These are phyloP conservation scores for Ogataea nakhonphanomensis DNA, from an alignment of 805 yeast genomes.

Conservation along the genomic window DNA sequence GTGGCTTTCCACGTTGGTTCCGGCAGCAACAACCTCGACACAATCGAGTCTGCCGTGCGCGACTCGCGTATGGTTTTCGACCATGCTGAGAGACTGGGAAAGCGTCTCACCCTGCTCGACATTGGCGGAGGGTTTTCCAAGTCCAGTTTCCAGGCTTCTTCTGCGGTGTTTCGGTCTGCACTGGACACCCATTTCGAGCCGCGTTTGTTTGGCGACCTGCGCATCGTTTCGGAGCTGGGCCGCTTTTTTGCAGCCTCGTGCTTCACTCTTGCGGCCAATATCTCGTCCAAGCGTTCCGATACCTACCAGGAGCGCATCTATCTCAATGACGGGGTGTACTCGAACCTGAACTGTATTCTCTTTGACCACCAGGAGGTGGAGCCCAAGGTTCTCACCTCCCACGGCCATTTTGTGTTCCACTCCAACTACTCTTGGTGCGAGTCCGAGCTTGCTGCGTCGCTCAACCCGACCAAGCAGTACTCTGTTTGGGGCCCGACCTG, in stretches of 20 bases:
- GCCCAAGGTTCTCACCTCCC: conserved; percentile 62
- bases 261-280: conserved; percentile 77
- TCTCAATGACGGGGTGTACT: conserved; percentile 93
- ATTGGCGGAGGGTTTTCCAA: conserved; percentile 91
- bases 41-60: conserved; percentile 65
- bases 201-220: conserved; percentile 29
- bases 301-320: conserved; percentile 65
- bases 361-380: conserved; percentile 85
- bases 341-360: conserved; percentile 89
- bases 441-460: conserved; percentile 7
- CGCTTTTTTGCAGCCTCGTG: conserved; percentile 83
- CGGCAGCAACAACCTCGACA: conserved; percentile 72
- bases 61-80: conserved; percentile 73
- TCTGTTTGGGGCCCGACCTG: conserved; percentile 99
- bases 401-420: conserved; percentile 35
- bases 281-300: conserved; percentile 72
- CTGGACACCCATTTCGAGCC: conserved; percentile 61
- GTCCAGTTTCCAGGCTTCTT: conserved; percentile 54
- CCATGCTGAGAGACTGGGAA: conserved; percentile 45
- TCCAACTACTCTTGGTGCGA: conserved; percentile 14
- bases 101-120: conserved; percentile 53
- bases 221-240: conserved; percentile 90
- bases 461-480: conserved; percentile 29
- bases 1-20: conserved; percentile 96
- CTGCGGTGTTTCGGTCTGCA: conserved; percentile 52